Evolutionary conservation across 176 grass and related monocot genomes (phyloP).

Genomic region (Poa annua): DNA sequence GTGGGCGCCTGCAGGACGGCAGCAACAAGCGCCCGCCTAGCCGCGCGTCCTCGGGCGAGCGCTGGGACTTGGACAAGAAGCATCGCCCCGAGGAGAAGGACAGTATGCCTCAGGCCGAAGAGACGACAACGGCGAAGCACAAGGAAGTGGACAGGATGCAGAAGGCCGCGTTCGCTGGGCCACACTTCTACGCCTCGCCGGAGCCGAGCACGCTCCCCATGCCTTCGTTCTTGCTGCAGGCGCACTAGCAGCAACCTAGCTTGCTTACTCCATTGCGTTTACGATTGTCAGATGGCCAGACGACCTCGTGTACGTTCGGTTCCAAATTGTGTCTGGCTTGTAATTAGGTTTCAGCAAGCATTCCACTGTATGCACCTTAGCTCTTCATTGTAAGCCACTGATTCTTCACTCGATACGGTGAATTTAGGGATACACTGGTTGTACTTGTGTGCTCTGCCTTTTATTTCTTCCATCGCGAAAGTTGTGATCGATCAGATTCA

Average conservation of each 20-base stretch:
- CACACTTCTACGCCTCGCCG: background rate
- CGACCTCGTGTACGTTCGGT: background rate
- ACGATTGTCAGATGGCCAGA: background rate
- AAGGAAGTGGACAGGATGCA: background rate
- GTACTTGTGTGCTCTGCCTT: background rate
- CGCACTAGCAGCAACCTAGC: background rate
- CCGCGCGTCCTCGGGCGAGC: background rate
- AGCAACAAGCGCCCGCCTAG: slow-evolving; percentile 5
- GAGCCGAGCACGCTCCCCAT: background rate
- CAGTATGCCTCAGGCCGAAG: background rate
- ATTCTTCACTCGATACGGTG: background rate
- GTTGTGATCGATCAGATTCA: background rate
- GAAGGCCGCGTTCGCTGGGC: background rate
- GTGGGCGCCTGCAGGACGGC: background rate
- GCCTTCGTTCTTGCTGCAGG: background rate
- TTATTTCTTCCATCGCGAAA: background rate
- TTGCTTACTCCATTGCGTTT: background rate
- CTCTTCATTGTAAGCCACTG: background rate
- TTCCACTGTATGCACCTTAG: background rate
- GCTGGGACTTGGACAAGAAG: slow-evolving; percentile 21
- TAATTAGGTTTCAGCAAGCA: background rate
- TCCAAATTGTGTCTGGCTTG: background rate
- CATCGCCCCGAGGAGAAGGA: background rate
- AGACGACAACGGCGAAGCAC: background rate
- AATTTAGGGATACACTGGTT: background rate